Percentiles rank a stretch among this genome's conserved stretches.
Conservation (phyloP, 306 rosid species). For the Sicyos edulis region DNA sequence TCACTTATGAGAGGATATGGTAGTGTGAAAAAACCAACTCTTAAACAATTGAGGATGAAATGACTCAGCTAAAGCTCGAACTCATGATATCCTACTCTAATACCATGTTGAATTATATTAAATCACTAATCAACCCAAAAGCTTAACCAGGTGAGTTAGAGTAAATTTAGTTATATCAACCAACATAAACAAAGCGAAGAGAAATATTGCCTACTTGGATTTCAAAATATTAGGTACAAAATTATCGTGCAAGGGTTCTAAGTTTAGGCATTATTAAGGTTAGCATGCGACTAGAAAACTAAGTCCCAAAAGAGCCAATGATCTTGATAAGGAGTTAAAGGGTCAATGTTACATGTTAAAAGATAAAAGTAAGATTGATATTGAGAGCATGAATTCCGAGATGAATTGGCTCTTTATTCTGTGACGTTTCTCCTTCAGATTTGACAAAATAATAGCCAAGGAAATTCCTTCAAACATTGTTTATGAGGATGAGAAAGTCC, state of each 20-base stretch:
- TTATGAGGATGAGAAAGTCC: constrained; percentile 66
- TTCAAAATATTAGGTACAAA: neutral
- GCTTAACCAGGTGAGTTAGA: too few relatives aligned
- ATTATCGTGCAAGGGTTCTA: neutral
- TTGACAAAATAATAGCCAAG: constrained; percentile 84
- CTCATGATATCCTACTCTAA: too few relatives aligned
- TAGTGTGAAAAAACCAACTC: neutral
- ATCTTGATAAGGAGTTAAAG: neutral
- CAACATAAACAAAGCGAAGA: neutral
- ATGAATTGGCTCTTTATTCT: neutral
- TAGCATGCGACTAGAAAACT: neutral
- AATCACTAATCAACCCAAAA: too few relatives aligned
- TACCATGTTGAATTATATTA: too few relatives aligned
- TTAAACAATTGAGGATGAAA: neutral
- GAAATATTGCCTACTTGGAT: neutral
- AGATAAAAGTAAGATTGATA: neutral
- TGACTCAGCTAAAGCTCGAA: too few relatives aligned
- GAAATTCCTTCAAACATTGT: constrained; percentile 82
- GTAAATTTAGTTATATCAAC: too few relatives aligned
- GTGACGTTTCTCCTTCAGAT: constrained; percentile 37
- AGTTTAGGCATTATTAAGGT: neutral
- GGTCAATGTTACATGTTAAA: neutral
- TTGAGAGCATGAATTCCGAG: neutral
- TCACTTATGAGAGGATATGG: neutral
- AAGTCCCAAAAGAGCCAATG: neutral